Percentiles rank a stretch among this genome's conserved stretches.
Conservation (phyloP, 176 grass and related monocot species). For the Leersia perrieri region DNA sequence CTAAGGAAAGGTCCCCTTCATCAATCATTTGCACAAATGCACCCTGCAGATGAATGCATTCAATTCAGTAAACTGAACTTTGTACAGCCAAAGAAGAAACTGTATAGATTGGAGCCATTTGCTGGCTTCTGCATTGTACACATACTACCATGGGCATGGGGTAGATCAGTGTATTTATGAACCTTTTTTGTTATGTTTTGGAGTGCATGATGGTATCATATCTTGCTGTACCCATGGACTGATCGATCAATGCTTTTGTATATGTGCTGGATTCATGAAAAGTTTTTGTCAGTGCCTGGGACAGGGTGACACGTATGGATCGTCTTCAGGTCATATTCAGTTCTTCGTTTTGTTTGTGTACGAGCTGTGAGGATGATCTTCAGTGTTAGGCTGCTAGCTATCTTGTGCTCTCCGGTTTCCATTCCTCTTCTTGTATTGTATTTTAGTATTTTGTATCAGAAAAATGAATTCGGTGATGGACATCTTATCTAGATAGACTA, state of each 20-base stretch:
- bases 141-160: neutral
- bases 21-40: constrained; percentile 28
- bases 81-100: neutral
- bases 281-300: constrained; percentile 6
- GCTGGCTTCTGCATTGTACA: neutral
- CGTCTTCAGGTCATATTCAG: neutral
- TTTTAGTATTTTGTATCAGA: neutral
- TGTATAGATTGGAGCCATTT: neutral
- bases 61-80: neutral
- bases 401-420: neutral
- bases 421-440: neutral
- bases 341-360: neutral
- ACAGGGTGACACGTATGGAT: neutral
- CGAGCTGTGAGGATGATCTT: neutral
- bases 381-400: neutral
- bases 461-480: neutral
- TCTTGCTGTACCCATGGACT: neutral
- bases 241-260: neutral
- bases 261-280: neutral
- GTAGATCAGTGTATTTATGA: neutral
- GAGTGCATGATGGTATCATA: neutral
- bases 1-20: neutral
- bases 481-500: constrained; percentile 4
- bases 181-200: neutral
- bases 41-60: constrained; percentile 16